Conservation (phyloP, 176 grass and related monocot genomes). For the Olyra latifolia region DNA sequence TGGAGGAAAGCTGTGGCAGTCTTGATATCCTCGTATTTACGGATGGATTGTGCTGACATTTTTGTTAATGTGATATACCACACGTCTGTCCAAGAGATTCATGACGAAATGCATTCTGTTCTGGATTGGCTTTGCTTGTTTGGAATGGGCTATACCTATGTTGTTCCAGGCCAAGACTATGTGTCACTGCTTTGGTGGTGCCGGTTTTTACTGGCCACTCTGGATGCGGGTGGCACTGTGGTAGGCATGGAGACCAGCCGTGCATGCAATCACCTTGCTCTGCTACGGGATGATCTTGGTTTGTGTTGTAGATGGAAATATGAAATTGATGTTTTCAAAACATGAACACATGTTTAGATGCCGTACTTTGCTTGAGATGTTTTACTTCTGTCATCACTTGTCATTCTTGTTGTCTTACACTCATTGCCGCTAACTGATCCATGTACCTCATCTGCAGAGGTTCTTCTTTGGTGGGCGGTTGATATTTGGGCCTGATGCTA, state of each 20-base stretch:
- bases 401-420: constrained; percentile 23
- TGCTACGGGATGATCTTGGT: neutral
- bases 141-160: neutral
- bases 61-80: neutral
- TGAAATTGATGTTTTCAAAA: neutral
- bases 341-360: constrained; percentile 2
- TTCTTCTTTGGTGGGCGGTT: constrained; percentile 71
- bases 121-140: neutral
- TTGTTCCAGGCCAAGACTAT: neutral
- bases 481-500: constrained; percentile 90
- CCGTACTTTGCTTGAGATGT: neutral
- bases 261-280: neutral
- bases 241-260: neutral
- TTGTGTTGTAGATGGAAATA: neutral
- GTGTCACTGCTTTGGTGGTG: neutral
- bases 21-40: neutral
- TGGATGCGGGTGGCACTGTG: neutral
- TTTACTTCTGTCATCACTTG: constrained; percentile 14
- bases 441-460: constrained; percentile 51
- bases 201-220: neutral
- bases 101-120: neutral
- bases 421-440: neutral
- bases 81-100: neutral
- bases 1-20: neutral
- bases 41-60: neutral